Evolutionary conservation across 148 eudicot species (phyloP).

Genomic region (Camellia granthamiana): DNA sequence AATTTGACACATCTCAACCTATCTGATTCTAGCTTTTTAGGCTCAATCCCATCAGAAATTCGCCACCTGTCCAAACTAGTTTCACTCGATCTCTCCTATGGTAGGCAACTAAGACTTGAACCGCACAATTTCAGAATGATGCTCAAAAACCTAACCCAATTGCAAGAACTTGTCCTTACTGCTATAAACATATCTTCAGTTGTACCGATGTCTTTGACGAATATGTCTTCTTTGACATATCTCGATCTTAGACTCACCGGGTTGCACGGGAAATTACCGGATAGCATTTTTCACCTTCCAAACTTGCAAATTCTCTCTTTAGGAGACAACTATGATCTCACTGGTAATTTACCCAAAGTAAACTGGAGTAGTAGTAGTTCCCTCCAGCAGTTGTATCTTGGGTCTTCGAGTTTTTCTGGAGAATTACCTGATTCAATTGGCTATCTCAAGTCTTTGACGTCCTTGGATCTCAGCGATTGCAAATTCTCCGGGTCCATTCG

Average conservation of each 20-base stretch:
- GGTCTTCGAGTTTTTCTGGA: not conserved
- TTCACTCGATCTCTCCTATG: too few species aligned
- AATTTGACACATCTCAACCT: too few species aligned
- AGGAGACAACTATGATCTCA: not conserved
- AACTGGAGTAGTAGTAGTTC: not conserved
- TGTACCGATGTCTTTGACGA: not conserved
- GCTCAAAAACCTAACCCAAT: constrained; percentile 3
- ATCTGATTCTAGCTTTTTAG: too few species aligned
- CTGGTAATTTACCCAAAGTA: constrained; percentile 2
- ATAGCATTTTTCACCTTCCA: constrained; percentile 7
- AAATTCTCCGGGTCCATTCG: constrained; percentile 13
- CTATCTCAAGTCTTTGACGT: not conserved
- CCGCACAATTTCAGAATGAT: not conserved
- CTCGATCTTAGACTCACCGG: not conserved
- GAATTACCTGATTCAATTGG: constrained; percentile 8
- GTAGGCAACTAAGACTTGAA: too few species aligned
- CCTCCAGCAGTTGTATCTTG: not conserved
- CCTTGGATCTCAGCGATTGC: not conserved
- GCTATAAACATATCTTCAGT: not conserved
- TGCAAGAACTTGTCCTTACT: not conserved
- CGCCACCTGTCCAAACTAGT: too few species aligned
- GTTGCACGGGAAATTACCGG: constrained; percentile 6
- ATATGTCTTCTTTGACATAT: constrained; percentile 13
- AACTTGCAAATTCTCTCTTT: not conserved
- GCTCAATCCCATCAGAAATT: too few species aligned